Percentiles rank a stretch among this genome's conserved stretches.
Evolutionary conservation across 2,329 filamentous ascomycete genomes (phyloP).

Genomic region (Colletotrichum magnum): DNA sequence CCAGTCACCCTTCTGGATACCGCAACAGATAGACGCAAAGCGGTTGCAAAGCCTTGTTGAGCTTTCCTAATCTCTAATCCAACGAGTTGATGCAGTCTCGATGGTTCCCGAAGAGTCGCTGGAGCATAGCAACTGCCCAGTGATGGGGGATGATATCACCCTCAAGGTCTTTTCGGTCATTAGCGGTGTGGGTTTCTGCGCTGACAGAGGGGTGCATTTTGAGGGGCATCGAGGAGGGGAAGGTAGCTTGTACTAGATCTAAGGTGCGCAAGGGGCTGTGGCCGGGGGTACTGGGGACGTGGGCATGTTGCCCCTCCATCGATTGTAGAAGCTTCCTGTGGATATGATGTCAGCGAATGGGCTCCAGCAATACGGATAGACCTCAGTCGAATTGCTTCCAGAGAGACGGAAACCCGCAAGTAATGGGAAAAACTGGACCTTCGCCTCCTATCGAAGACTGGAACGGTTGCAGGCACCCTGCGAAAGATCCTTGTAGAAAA

Average conservation of each 20-base stretch:
- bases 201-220: background rate
- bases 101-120: slow-evolving; percentile 32
- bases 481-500: slow-evolving; percentile 32
- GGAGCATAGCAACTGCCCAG: background rate
- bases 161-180: slow-evolving; percentile 21
- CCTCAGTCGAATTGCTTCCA: slow-evolving; percentile 15
- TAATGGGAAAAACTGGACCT: slow-evolving; percentile 23
- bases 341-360: slow-evolving; percentile 37
- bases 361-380: slow-evolving; percentile 10
- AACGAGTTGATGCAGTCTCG: slow-evolving; percentile 1
- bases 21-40: background rate
- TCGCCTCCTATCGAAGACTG: slow-evolving; percentile 28
- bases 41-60: background rate
- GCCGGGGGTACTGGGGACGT: slow-evolving; percentile 25
- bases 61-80: no score
- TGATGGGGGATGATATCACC: slow-evolving; percentile 36
- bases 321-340: slow-evolving; percentile 32
- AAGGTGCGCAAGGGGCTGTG: slow-evolving; percentile 8
- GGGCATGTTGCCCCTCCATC: slow-evolving; percentile 25
- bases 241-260: slow-evolving; percentile 30
- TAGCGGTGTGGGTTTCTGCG: slow-evolving; percentile 26
- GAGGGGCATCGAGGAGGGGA: slow-evolving; percentile 9
- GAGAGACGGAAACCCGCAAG: slow-evolving; percentile 5
- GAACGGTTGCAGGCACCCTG: slow-evolving; percentile 9
- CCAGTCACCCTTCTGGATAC: background rate